Evolutionary conservation across 257 asterid species (phyloP), one percentile per base, ranked within the genome.

Genomic region (Thymus mandschuricus): DNA sequence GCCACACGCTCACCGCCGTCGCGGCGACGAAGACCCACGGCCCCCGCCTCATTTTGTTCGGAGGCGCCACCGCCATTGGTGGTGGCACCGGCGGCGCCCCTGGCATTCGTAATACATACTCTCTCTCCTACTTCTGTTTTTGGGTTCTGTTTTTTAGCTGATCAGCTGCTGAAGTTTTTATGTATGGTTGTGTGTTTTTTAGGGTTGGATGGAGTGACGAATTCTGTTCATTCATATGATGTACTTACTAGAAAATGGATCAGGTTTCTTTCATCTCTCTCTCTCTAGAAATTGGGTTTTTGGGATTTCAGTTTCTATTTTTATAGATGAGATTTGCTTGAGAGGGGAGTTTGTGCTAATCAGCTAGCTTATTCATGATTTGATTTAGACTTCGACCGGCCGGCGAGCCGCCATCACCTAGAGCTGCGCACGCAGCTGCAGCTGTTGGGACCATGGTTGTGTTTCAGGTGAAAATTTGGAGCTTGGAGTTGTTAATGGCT

Each of bases 391-490:
- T 95, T 54, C 90, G 84, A 30, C 99, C 99, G 8, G 96, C 97
- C 3, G 98, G 99, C 2, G 98, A 95, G 48, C 99, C 99, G 4
- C 99, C 99, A n/a, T 89, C 99, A 9, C 99, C 97, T 3, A 87
- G 99, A 80, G 99, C 99, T 61, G 99, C 98, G 0, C 99, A 95
- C 51, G 91, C 91, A 0, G 99, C 99, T 38, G 96, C 98, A 12
- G 92, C 97, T 15, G 99, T 95, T 66, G 99, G 99, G 73, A 92
- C 96, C 70, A 95, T 95, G 99, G 98, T 95, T 71, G 99, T 85
- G 69, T 89, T 95, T 86, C 99, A 95, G 99, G 99, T 95, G 79
- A 79, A 35, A 35, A 35, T 2, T 75, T 69, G 58, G 61, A 68
- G 57, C 35, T 43, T 62, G 54, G 58, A 64, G 56, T 35, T 38